Base-by-base conservation (phyloP, 495 filamentous ascomycete species). In the Recurvomyces mirabilis region DNA sequence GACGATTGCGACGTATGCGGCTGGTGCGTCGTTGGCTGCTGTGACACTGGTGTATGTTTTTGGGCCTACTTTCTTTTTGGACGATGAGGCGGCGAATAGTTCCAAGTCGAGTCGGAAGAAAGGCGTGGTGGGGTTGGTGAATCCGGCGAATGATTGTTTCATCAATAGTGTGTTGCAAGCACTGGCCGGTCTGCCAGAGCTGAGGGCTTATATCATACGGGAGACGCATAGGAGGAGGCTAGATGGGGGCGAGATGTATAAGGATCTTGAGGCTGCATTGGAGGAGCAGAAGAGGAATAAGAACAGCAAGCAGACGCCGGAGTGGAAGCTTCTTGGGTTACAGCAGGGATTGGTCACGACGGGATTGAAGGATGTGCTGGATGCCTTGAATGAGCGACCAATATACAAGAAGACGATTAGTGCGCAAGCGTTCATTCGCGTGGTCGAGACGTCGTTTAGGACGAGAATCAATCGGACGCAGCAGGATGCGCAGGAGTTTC, bases 111-210 rank as follows among this genome's bases (percentile, higher is more conserved):
- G 73, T 43, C 77, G 84, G 37, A 93, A 89, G 65, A 88, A 86
- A 60, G 83, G 83, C 47, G 81, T 87, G 33, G 88, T 99, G 17
- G 91, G 91, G 32, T 71, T 99, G 20, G 69, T 71, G 13, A 99
- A 99, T 56, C 75, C 86, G 3, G 93, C 88, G 46, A 96, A 96
- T 67, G 93, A 99, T 63, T 99, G 91, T 68, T 99, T 96, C 68
- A 95, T 99, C 68, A 99, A 99, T 63, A 94, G 88, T 18, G 82
- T 93, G 18, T 73, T 96, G 25, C 91, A 99, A 65, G 87, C 85
- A 0, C 70, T 99, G 15, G 89, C 93, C n/a, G 91, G 91, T 1
- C 70, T 96, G n/a, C 82, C 80, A 3, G 87, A 96, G 53, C 71
- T 99, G 51, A 81, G 93, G 20, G 62, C 87, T 25, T 96, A 94